Evolutionary conservation across 257 asterid genomes (phyloP).

Genomic region (Solanum chiquidenum): DNA sequence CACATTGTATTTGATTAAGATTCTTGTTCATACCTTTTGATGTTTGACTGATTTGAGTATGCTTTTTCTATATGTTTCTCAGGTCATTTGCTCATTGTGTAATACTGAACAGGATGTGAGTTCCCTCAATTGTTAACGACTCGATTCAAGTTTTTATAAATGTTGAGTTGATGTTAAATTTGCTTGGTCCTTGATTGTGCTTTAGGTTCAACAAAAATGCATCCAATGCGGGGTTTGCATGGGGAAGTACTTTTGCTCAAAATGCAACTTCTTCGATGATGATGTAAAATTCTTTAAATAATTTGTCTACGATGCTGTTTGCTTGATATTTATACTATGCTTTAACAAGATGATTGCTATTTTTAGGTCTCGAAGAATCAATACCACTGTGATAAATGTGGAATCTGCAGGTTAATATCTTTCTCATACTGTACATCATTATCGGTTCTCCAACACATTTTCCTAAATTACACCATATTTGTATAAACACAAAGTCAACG

Average conservation of each 20-base stretch:
- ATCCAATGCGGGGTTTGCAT: conserved; percentile 41
- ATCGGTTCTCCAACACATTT: not conserved
- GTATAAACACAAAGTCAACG: not conserved
- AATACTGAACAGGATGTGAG: conserved; percentile 57
- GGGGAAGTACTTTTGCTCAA: conserved; percentile 56
- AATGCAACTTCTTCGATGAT: conserved; percentile 66
- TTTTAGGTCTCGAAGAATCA: conserved; percentile 53
- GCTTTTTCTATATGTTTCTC: conserved; percentile 5
- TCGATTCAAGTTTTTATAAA: not conserved
- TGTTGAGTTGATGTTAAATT: not conserved
- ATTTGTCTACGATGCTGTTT: not conserved
- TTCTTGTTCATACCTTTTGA: not conserved
- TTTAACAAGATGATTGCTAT: not conserved
- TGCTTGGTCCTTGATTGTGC: not conserved
- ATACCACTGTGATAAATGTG: conserved; percentile 65
- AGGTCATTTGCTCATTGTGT: conserved; percentile 54
- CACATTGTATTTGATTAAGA: not conserved
- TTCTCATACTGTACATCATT: not conserved
- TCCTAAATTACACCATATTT: not conserved
- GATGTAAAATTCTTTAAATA: conserved; percentile 30
- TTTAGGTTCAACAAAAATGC: conserved; percentile 46
- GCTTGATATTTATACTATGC: not conserved
- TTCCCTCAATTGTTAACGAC: not conserved
- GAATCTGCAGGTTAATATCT: conserved; percentile 62
- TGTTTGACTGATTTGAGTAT: not conserved